Base-by-base conservation (phyloP, 306 rosid genomes). In the Acacia confusa region DNA sequence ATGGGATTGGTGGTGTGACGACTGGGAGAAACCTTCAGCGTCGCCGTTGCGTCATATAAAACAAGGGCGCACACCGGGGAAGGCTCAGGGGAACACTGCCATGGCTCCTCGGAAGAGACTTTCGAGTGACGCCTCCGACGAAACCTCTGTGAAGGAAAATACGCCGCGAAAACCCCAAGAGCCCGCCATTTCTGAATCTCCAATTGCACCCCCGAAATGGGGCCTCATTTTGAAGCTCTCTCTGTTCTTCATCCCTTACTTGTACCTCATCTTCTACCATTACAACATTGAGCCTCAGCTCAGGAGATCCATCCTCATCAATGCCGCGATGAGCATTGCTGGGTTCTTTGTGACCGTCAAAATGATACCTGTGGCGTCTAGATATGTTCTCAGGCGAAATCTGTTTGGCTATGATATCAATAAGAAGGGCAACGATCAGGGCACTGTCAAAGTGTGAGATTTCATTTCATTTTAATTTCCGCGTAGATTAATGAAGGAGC, bases 361-460 rank as follows among this genome's bases (percentile, higher is more conserved):
- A 79, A 50, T 95, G 91, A 93, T 95, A 72, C 98, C 99, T 2
- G 91, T 95, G 38, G 97, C 99, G 6, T 92, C 94, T 71, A 87
- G 82, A 93, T 92, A 90, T 74, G 93, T 93, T 75, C 84, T 93
- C 12, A 85, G 87, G 79, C 88, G 97, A 19, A 90, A 85, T 41
- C 89, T 95, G 20, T 95, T 88, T 88, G 99, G 99, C 32, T 88
- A 66, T 84, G 99, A 95, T 64, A 95, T 95, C 82, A 95, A 95
- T 80, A 95, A 95, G 84, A 94, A 84, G 92, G 99, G 97, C 20
- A 95, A 96, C 61, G 85, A 83, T 78, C 96, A 82, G 58, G 99
- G 99, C 68, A 84, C 76, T 52, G 79, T 90, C 73, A 90, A 90
- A 95, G 99, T 95, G 98, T 95, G 76, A 91, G 96, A 17, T 48